Evolutionary conservation across 2,329 filamentous ascomycete genomes (phyloP).

Genomic region (Cryphonectria naterciae): DNA sequence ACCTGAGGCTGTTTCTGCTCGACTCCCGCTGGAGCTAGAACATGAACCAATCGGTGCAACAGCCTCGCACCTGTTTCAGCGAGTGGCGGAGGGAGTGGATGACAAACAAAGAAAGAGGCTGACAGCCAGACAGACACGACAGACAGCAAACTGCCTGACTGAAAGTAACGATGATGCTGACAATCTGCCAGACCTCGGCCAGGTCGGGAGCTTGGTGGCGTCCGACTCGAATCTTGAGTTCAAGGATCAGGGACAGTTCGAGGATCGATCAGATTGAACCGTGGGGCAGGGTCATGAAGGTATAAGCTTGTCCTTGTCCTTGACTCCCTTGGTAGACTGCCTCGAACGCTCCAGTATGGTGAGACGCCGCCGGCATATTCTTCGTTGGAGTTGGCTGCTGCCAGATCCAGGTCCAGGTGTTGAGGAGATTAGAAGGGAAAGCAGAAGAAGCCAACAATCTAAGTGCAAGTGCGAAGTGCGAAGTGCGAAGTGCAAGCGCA

Average conservation of each 20-base stretch:
- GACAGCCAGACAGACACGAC: not conserved
- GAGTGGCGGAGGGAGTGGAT: conserved; percentile 4
- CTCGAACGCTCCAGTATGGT: not conserved
- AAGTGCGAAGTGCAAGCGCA: not conserved
- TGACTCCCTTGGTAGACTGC: not conserved
- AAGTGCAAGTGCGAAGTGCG: too few species aligned
- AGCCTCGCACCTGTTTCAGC: conserved; percentile 7
- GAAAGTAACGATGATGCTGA: conserved; percentile 1
- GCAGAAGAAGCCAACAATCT: not conserved
- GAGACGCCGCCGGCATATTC: not conserved
- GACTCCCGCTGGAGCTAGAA: not conserved
- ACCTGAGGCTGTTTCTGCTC: conserved; percentile 18
- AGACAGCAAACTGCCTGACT: not conserved
- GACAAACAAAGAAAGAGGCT: not conserved
- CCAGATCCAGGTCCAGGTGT: not conserved
- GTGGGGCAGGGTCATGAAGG: conserved; percentile 3
- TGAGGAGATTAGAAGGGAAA: not conserved
- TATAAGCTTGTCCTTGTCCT: not conserved
- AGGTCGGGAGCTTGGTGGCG: conserved; percentile 3
- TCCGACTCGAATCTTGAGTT: not conserved
- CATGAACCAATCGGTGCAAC: not conserved
- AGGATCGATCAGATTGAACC: not conserved
- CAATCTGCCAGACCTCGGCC: conserved; percentile 4
- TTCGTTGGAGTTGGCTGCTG: not conserved
- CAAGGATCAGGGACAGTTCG: conserved; percentile 6